These are phyloP conservation scores for Fusarium caatingaense DNA, from an alignment of 2,329 filamentous ascomycete species.

Conservation along the genomic window DNA sequence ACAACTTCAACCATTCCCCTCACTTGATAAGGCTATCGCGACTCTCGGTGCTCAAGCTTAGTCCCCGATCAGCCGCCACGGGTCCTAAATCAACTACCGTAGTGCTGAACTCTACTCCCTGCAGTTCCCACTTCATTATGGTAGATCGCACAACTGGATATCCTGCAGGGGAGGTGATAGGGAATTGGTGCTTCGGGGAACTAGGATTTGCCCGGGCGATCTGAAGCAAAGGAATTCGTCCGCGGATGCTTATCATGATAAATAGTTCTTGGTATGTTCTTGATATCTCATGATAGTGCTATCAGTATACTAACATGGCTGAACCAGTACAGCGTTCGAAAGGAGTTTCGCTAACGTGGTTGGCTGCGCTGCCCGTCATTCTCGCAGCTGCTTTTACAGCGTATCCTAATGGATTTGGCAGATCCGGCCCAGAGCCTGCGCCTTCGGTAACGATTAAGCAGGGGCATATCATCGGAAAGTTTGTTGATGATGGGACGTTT, in stretches of 20 bases:
- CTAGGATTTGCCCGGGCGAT: not conserved
- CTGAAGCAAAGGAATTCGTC: not conserved
- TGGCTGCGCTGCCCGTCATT: constrained; percentile 34
- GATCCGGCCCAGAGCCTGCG: constrained; percentile 8
- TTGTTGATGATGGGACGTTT: constrained; percentile 48
- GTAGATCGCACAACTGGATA: not conserved
- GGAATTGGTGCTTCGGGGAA: constrained; percentile 16
- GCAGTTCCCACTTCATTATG: constrained; percentile 18
- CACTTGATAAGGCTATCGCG: constrained; percentile 25
- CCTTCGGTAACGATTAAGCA: constrained; percentile 47
- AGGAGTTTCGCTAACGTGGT: constrained; percentile 26
- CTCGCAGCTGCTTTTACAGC: constrained; percentile 24
- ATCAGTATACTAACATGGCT: constrained; percentile 19
- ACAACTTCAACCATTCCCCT: constrained; percentile 6
- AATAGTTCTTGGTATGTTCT: not conserved
- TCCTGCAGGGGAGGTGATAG: constrained; percentile 36
- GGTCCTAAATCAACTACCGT: constrained; percentile 41
- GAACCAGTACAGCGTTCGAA: constrained; percentile 10
- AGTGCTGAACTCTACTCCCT: not conserved
- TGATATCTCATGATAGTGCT: not conserved
- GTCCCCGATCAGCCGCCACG: constrained; percentile 16
- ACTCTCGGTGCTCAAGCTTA: constrained; percentile 26
- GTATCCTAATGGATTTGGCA: constrained; percentile 21
- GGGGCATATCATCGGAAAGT: constrained; percentile 48
- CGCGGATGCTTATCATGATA: constrained; percentile 27